Base-by-base conservation (phyloP, 2,329 filamentous ascomycete species). In the Cladophialophora immunda region DNA sequence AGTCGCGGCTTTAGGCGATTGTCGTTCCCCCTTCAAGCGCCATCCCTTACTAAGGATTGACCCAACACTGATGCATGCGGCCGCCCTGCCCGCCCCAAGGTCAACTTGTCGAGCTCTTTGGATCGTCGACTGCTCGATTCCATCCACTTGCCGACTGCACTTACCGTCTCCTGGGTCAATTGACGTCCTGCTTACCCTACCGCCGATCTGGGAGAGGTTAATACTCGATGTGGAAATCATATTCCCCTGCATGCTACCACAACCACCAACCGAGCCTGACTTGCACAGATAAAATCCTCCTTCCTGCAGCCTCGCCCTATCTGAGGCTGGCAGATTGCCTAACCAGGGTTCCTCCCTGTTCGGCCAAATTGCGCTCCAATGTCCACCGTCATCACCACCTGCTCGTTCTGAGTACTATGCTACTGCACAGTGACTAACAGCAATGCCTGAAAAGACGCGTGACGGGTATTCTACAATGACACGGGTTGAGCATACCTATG, bases 81-180 rank as follows among this genome's bases (percentile, higher is more conserved):
- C 57, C 57, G 57, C 57, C 57, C 30, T 45, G 57, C 22, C 57
- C 57, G 57, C 56, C 29, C 1, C 45, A 25, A 13, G 1, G 36
- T n/a, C 8, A 41, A 7, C 3, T 34, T 41, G 1, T n/a, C 38
- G n/a, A 19, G 13, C 17, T 41, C 15, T 50, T 25, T n/a, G n/a
- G 8, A 25, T 13, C 19, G 1, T n/a, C 2, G 36, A 1, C 36
- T 38, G 36, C 36, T 38, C 36, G 4, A 17, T 38, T 4, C 36
- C 34, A 8, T 38, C 34, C 34, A 38, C 36, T 38, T 4, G 30
- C 9, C 4, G 36, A 38, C 36, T 17, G 15, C 36, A 11, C 36
- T 38, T 13, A 41, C 38, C 38, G 2, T n/a, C 38, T n/a, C 17
- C 15, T 41, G 38, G 38, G n/a, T 41, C 38, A 41, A 41, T 41